Evolutionary conservation across 1,139 yeast genomes (phyloP).

Genomic region (Lodderomyces metapsilosis): DNA sequence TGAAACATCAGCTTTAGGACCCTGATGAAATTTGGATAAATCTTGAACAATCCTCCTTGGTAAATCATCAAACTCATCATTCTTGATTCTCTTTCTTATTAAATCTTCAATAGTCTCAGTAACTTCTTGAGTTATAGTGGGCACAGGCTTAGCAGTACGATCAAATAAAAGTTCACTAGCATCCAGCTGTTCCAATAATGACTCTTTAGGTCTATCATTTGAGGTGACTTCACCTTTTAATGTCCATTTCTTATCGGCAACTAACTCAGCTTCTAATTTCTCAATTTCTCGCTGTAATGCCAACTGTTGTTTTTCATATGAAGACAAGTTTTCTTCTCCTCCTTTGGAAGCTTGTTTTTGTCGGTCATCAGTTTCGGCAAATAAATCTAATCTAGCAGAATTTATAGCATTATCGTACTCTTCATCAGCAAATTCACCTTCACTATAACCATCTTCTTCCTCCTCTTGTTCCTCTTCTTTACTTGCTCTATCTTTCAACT

Average conservation of each 20-base stretch:
- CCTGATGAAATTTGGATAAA: conserved; percentile 53
- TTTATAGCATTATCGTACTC: conserved; percentile 59
- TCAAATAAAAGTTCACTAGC: conserved; percentile 46
- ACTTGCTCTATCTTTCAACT: conserved; percentile 21
- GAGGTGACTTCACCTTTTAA: conserved; percentile 90
- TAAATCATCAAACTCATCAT: conserved; percentile 79
- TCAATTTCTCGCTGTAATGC: conserved; percentile 75
- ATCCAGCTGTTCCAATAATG: conserved; percentile 57
- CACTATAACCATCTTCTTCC: conserved; percentile 35
- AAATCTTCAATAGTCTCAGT: conserved; percentile 87
- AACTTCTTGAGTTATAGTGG: conserved; percentile 85
- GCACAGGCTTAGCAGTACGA: conserved; percentile 60
- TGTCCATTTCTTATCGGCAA: conserved; percentile 92
- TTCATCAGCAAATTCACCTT: conserved; percentile 37
- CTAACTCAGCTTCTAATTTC: conserved; percentile 78
- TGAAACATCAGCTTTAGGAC: conserved; percentile 61
- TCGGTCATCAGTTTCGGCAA: conserved; percentile 45
- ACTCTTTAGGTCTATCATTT: conserved; percentile 78
- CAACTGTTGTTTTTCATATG: conserved; percentile 81
- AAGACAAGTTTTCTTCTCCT: conserved; percentile 51
- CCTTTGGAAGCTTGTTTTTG: conserved; percentile 21
- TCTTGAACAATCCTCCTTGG: conserved; percentile 72
- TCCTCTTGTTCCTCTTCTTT: conserved; percentile 16
- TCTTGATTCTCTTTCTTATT: conserved; percentile 76
- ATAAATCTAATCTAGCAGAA: conserved; percentile 57